Conservation (phyloP, 441 rosid genomes). For the Raphanus hybrid region DNA sequence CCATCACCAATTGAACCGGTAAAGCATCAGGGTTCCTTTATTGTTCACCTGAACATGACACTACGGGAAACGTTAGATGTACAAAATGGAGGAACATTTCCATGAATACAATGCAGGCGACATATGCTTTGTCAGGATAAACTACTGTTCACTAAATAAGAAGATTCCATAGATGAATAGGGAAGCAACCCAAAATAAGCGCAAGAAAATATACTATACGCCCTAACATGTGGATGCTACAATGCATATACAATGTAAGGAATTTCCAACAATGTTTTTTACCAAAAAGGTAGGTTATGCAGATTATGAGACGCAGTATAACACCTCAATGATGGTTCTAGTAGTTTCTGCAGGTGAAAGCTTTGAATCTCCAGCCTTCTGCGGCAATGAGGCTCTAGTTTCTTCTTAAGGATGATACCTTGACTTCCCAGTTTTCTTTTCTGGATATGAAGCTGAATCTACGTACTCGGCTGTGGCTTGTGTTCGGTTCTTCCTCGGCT, state of each 20-base stretch:
- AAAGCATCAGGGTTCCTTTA: conserved; percentile 83
- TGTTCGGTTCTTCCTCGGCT: conserved; percentile 51
- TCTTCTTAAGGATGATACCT: conserved; percentile 90
- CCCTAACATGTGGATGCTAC: too few species aligned
- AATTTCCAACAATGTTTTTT: background rate
- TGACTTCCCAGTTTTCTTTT: conserved; percentile 53
- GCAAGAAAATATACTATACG: too few species aligned
- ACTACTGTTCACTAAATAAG: too few species aligned
- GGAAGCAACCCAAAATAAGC: too few species aligned
- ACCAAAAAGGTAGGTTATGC: conserved; percentile 19
- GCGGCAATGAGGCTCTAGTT: conserved; percentile 51
- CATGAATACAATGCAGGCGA: too few species aligned
- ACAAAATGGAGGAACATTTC: background rate
- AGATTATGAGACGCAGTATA: conserved; percentile 41
- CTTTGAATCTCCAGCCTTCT: conserved; percentile 50
- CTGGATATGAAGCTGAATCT: conserved; percentile 67
- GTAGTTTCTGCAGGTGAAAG: conserved; percentile 80
- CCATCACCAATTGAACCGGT: conserved; percentile 63
- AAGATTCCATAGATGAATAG: too few species aligned
- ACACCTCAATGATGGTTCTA: conserved; percentile 93
- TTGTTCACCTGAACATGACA: conserved; percentile 76
- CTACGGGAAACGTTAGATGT: conserved; percentile 61
- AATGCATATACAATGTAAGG: too few species aligned
- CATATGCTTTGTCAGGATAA: too few species aligned
- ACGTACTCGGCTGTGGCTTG: conserved; percentile 68